A percentile compares a stretch with the other conserved stretches of the same genome.
These are phyloP conservation scores for Silene uniflora DNA, from an alignment of 148 eudicot genomes.

Conservation along the genomic window DNA sequence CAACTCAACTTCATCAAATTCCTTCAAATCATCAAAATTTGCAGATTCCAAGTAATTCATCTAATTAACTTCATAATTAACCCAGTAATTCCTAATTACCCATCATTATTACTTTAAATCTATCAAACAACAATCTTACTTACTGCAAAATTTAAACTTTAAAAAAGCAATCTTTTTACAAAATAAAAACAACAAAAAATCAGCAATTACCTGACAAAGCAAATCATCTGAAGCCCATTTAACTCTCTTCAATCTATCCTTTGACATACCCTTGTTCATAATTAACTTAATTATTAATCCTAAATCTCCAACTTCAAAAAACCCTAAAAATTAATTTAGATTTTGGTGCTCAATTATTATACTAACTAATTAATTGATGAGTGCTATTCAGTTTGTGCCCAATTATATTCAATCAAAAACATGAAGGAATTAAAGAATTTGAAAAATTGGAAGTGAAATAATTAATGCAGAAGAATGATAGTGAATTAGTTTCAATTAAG, in stretches of 20 bases:
- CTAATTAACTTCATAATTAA: no score
- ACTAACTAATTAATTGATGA: not conserved
- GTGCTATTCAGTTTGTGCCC: not conserved
- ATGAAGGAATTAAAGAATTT: not conserved
- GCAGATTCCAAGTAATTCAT: not conserved
- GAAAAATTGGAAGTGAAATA: not conserved
- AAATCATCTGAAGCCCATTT: slow-evolving; percentile 35
- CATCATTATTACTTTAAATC: not conserved
- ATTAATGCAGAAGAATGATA: not conserved
- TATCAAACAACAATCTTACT: not conserved
- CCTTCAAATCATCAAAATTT: not conserved
- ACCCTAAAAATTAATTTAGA: slow-evolving; percentile 5
- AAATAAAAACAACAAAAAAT: not conserved
- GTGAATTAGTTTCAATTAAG: slow-evolving; percentile 5
- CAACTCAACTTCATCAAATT: slow-evolving; percentile 1
- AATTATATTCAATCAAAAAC: not conserved
- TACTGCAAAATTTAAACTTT: not conserved
- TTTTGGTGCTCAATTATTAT: not conserved
- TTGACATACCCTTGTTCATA: slow-evolving; percentile 14
- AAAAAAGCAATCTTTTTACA: not conserved
- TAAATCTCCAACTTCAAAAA: not conserved
- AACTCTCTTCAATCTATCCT: slow-evolving; percentile 26
- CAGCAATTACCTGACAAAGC: slow-evolving; percentile 34
- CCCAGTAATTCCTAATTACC: not conserved
- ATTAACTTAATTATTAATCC: not conserved